Conservation (phyloP, 352 stramenopile species). For the Globisporangium barbulae region DNA sequence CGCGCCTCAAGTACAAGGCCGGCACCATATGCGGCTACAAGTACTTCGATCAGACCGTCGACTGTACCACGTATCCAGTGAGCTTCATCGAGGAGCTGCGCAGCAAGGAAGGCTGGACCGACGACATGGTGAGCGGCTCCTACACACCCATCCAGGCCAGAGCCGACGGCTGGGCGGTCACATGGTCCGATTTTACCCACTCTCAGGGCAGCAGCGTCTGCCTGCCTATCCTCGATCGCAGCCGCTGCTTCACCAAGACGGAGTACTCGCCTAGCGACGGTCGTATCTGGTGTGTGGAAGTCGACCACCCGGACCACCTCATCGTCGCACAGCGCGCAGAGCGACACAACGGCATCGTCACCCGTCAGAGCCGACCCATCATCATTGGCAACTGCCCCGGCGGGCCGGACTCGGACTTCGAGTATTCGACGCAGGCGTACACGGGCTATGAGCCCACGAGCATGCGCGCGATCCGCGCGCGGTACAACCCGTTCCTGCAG, state of each 20-base stretch:
- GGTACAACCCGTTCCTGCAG: conserved; percentile 95
- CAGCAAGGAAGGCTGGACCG: conserved; percentile 11
- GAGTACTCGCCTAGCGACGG: conserved; percentile 10
- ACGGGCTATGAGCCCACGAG: conserved; percentile 97
- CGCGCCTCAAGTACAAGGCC: conserved; percentile 10
- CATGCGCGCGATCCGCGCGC: conserved; percentile 94
- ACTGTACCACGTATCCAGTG: conserved; percentile 5
- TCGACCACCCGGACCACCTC: conserved; percentile 14
- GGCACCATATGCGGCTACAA: conserved; percentile 6
- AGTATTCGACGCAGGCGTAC: conserved; percentile 96
- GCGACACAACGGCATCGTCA: conserved; percentile 12
- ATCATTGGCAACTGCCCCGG: conserved; percentile 72
- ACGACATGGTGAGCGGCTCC: conserved; percentile 5
- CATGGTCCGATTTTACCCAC: conserved; percentile 11
- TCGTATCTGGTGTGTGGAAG: conserved; percentile 16
- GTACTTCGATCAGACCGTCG: conserved; percentile 6
- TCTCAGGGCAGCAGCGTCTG: conserved; percentile 8
- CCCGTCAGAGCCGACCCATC: conserved; percentile 12
- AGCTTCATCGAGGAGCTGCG: conserved; percentile 12
- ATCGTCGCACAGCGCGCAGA: conserved; percentile 13
- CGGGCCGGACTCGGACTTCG: conserved; percentile 96
- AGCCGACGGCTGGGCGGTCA: conserved; percentile 9
- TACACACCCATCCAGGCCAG: conserved; percentile 9
- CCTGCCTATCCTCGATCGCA: conserved; percentile 11
- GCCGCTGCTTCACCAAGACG: conserved; percentile 7